These are phyloP conservation scores for Mycena metata DNA, from an alignment of 768 basidiomycete species.

Conservation along the genomic window DNA sequence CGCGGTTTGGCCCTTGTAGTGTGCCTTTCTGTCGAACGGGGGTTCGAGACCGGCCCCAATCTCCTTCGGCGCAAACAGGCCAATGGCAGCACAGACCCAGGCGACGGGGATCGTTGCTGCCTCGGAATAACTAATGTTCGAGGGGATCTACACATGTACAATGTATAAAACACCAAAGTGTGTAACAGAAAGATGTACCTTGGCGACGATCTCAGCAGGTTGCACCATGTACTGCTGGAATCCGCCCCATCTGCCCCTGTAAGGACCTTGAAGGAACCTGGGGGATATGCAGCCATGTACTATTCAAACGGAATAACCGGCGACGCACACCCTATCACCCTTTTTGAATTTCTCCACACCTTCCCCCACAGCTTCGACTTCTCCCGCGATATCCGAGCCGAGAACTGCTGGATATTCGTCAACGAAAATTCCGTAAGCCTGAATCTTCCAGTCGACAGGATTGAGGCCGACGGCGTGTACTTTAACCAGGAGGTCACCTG, in stretches of 20 bases:
- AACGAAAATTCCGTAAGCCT: constrained; percentile 39
- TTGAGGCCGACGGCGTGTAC: constrained; percentile 46
- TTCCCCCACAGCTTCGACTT: constrained; percentile 51
- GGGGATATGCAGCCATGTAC: background rate
- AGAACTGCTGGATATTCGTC: constrained; percentile 45
- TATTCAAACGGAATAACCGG: constrained; percentile 28
- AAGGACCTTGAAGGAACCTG: background rate
- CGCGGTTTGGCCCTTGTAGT: constrained; percentile 30
- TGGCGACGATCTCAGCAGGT: constrained; percentile 39
- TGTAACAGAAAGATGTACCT: constrained; percentile 17
- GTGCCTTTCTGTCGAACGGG: constrained; percentile 30
- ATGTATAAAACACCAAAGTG: background rate
- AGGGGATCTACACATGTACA: constrained; percentile 49
- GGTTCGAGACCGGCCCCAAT: constrained; percentile 30
- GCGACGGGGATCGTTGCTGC: constrained; percentile 58
- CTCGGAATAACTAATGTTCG: constrained; percentile 53
- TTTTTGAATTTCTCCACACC: constrained; percentile 48
- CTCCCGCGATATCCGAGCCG: constrained; percentile 49
- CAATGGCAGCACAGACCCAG: constrained; percentile 53
- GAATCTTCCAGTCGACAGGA: constrained; percentile 53
- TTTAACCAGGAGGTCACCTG: constrained; percentile 49
- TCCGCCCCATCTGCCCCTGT: constrained; percentile 11
- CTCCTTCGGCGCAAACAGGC: constrained; percentile 43
- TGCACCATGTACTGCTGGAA: constrained; percentile 48
- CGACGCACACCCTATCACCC: constrained; percentile 50